These are phyloP conservation scores for Arctium lappa DNA, from an alignment of 129 eudicot species.

Conservation along the genomic window DNA sequence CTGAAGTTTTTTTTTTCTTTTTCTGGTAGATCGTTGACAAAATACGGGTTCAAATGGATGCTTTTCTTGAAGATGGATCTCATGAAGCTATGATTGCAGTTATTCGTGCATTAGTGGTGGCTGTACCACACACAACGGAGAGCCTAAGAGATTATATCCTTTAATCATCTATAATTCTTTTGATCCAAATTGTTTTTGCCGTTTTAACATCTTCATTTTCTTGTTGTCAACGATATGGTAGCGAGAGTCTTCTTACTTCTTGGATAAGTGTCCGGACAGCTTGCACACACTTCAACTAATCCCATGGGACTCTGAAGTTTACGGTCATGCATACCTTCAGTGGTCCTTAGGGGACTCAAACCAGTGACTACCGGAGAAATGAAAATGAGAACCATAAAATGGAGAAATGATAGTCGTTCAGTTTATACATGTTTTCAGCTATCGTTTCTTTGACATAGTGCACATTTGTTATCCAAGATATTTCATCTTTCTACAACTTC, in stretches of 20 bases:
- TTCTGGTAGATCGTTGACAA: conserved; percentile 78
- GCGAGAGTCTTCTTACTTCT: not conserved
- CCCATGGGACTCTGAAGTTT: not conserved
- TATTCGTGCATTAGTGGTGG: conserved; percentile 82
- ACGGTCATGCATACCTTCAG: too few species aligned
- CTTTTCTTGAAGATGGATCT: conserved; percentile 98
- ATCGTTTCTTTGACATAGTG: conserved; percentile 51
- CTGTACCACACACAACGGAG: conserved; percentile 88
- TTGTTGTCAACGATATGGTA: not conserved
- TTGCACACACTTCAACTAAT: not conserved
- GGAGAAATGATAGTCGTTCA: not conserved
- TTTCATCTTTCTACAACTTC: conserved; percentile 60
- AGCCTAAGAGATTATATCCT: conserved; percentile 96
- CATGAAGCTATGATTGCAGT: conserved; percentile 90
- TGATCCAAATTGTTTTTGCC: not conserved
- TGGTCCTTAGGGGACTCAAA: not conserved
- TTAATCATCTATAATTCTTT: not conserved
- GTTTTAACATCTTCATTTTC: not conserved
- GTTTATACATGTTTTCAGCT: not conserved
- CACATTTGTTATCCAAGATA: conserved; percentile 90
- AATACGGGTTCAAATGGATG: conserved; percentile 96
- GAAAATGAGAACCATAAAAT: not conserved
- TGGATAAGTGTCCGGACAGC: not conserved
- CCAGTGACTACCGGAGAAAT: not conserved
- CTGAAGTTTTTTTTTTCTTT: not conserved